Base-by-base conservation (phyloP, 2,329 filamentous ascomycete species). In the Colletotrichum plurivorum region DNA sequence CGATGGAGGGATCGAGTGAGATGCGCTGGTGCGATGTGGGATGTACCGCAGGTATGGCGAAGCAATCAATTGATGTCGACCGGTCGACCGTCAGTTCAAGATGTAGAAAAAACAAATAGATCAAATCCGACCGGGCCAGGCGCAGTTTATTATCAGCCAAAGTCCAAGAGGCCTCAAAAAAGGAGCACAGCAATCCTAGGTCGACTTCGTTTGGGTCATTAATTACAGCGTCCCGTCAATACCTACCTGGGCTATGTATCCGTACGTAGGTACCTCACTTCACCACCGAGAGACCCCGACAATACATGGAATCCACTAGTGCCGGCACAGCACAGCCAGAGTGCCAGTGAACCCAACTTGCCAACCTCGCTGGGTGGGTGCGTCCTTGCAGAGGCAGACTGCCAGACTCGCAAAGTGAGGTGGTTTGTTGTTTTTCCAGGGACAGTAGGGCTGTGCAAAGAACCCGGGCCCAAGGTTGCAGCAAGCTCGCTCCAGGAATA, bases 401-500 rank as follows among this genome's bases (percentile, higher is more conserved):
- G 20, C 16, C 15, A 27, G 39, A 46, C 25, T 4, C 22, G 41
- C 55, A 46, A 22, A 46, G 41, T 15, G 55, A 22, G 31, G 41
- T 15, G 55, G 41, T 58, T 27, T 31, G 43, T 22, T 25, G 22
- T 25, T 25, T 41, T 49, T 57, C 59, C 61, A 61, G 66, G 66
- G 55, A 69, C 55, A 69, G 67, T 69, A 69, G 56, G 67, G 67
- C 67, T 69, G 67, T 69, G 67, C 66, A 66, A 41, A 55, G 48
- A 69, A 55, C 61, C 61, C 45, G 46, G 60, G 41, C 39, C 54
- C 60, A 46, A 64, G 53, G 48, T 54, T 43, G 52, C 59, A 69
- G 61, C 49, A 41, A 31, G 61, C 65, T 68, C n/a, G 39, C 55
- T 52, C 67, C 62, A 69, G 62, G 62, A 69, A 69, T 67, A 69